phyloP scores from a whole-genome alignment of 495 filamentous ascomycete species.

The Jackrogersella minutella region DNA sequence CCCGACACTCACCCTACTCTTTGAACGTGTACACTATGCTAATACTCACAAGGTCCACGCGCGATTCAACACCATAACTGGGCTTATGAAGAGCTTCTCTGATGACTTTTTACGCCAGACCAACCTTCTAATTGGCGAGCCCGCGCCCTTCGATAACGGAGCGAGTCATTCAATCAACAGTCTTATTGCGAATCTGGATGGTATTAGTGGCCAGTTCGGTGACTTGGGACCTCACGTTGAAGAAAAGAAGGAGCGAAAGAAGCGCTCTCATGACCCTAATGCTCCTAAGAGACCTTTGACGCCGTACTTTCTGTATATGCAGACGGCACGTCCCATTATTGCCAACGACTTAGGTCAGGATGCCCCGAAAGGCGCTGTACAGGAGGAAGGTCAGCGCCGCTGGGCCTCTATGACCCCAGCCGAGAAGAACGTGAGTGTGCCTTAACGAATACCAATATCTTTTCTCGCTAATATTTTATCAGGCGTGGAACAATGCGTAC shows the following conservation, averaged over 20 bases:
- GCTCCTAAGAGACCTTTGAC: conserved; percentile 93
- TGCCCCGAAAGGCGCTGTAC: conserved; percentile 78
- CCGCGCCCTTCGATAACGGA: conserved; percentile 56
- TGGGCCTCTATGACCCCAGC: conserved; percentile 77
- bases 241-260: conserved; percentile 84
- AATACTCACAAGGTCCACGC: conserved; percentile 67
- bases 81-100: conserved; percentile 74
- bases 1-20: neutral
- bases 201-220: conserved; percentile 44
- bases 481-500: conserved; percentile 80
- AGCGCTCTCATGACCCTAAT: conserved; percentile 88
- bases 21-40: neutral
- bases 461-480: conserved; percentile 14
- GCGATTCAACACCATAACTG: conserved; percentile 74
- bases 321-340: conserved; percentile 79
- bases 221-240: conserved; percentile 56
- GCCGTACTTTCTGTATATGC: conserved; percentile 93
- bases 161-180: conserved; percentile 58
- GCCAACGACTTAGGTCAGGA: conserved; percentile 74
- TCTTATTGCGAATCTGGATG: conserved; percentile 55
- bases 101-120: conserved; percentile 84
- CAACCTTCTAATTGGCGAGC: conserved; percentile 75
- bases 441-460: neutral
- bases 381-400: conserved; percentile 80
- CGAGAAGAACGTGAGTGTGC: conserved; percentile 74